Evolutionary conservation across 225 moss, liverwort and hornwort genomes (phyloP).

Genomic region (Sphagnum tenellum): DNA sequence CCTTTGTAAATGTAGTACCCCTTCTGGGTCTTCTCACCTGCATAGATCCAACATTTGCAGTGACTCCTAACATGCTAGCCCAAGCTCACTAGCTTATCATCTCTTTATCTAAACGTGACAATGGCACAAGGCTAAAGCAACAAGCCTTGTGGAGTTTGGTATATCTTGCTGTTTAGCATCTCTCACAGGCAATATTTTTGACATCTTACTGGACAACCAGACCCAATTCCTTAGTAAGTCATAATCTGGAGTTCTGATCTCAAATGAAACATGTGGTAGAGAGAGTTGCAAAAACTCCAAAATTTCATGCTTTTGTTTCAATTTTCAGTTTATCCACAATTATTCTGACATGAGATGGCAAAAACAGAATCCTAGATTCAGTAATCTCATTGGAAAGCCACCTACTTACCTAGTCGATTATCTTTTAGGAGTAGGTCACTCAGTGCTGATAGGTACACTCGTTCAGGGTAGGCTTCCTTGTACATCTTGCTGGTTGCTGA

Average conservation of each 20-base stretch:
- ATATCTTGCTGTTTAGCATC: too few species aligned
- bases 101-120: not conserved
- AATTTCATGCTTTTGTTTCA: not conserved
- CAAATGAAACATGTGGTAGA: too few species aligned
- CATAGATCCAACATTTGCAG: not conserved
- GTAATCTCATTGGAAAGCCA: not conserved
- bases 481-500: constrained; percentile 26
- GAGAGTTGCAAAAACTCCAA: not conserved
- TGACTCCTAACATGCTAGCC: not conserved
- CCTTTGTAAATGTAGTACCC: constrained; percentile 71
- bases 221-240: too few species aligned
- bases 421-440: constrained; percentile 27
- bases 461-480: constrained; percentile 39
- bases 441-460: constrained; percentile 30
- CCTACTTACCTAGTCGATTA: constrained; percentile 49
- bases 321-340: too few species aligned
- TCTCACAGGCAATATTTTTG: too few species aligned
- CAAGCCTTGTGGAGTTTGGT: not conserved
- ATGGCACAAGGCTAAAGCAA: too few species aligned
- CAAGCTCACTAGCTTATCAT: not conserved
- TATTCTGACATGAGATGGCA: too few species aligned
- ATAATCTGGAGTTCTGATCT: too few species aligned
- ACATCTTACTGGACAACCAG: too few species aligned
- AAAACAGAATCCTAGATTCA: too few species aligned
- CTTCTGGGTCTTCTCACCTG: constrained; percentile 75